Conservation (phyloP, 2,329 filamentous ascomycete genomes). For the Monosporascus cannonballus region DNA sequence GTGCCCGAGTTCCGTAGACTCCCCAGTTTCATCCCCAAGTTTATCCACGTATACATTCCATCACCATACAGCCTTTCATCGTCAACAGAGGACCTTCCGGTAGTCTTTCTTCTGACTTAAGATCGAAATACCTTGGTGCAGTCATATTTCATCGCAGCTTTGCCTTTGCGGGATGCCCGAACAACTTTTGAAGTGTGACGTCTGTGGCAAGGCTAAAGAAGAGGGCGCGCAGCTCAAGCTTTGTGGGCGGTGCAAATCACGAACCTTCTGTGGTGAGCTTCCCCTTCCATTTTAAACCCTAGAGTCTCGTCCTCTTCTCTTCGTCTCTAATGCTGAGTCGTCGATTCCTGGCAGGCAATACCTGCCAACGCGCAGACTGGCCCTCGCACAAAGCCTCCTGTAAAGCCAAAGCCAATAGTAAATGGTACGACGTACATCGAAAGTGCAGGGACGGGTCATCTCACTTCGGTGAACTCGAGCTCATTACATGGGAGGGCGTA, state of each 20-base stretch:
- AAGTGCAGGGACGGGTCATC: conserved; percentile 2
- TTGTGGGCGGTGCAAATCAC: neutral
- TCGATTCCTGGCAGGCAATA: neutral
- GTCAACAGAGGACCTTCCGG: no score
- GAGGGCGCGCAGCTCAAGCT: neutral
- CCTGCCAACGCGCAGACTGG: conserved; percentile 1
- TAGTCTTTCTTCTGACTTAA: no score
- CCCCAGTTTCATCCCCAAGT: no score
- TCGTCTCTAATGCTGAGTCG: no score
- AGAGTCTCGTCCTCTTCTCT: no score
- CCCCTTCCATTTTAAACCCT: no score
- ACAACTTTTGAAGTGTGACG: neutral
- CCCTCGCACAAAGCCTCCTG: neutral
- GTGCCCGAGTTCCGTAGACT: no score
- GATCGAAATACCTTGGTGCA: no score
- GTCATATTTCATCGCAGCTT: no score
- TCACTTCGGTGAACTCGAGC: conserved; percentile 5
- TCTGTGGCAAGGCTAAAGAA: neutral
- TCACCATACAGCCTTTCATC: no score
- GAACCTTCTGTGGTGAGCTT: neutral
- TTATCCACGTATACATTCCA: no score
- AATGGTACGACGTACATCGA: conserved; percentile 3
- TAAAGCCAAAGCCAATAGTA: neutral
- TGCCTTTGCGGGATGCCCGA: neutral
- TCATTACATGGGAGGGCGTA: conserved; percentile 5